These are phyloP conservation scores for Pseudogymnoascus sp. DNA, from an alignment of 2,329 filamentous ascomycete species.

Conservation along the genomic window DNA sequence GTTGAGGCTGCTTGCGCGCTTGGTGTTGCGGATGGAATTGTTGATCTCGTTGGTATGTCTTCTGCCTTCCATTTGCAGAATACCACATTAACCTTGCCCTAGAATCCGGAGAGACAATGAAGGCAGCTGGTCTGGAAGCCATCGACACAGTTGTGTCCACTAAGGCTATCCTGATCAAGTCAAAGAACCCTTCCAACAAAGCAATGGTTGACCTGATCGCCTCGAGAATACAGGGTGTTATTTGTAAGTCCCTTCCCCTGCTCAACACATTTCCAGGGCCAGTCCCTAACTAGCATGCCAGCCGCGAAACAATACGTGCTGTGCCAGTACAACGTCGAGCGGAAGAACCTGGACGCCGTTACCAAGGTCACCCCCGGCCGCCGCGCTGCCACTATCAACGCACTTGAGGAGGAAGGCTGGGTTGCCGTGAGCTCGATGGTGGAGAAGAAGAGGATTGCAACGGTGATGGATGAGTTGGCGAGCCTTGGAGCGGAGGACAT, in stretches of 20 bases:
- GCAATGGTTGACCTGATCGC: slow-evolving; percentile 77
- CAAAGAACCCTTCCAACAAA: slow-evolving; percentile 69
- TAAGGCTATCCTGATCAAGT: slow-evolving; percentile 86
- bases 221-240: slow-evolving; percentile 82
- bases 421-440: slow-evolving; percentile 95
- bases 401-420: slow-evolving; percentile 82
- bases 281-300: slow-evolving; percentile 24
- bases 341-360: slow-evolving; percentile 56
- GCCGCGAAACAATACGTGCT: slow-evolving; percentile 86
- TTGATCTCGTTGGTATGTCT: slow-evolving; percentile 83
- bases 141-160: slow-evolving; percentile 90
- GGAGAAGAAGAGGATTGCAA: slow-evolving; percentile 42
- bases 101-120: slow-evolving; percentile 99
- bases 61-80: neutral
- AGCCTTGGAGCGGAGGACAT: slow-evolving; percentile 28
- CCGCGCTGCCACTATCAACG: slow-evolving; percentile 84
- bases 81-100: slow-evolving; percentile 16
- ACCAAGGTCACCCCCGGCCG: slow-evolving; percentile 82
- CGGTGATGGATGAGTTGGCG: slow-evolving; percentile 28
- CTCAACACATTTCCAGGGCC: neutral
- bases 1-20: slow-evolving; percentile 95
- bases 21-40: slow-evolving; percentile 92
- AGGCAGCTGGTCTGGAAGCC: slow-evolving; percentile 82
- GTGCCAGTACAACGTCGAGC: slow-evolving; percentile 91
- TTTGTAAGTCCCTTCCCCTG: slow-evolving; percentile 45